A percentile compares a stretch with the other conserved stretches of the same genome.
phyloP scores from a whole-genome alignment of 768 basidiomycete genomes.

The Mrakia hoshinonis region DNA sequence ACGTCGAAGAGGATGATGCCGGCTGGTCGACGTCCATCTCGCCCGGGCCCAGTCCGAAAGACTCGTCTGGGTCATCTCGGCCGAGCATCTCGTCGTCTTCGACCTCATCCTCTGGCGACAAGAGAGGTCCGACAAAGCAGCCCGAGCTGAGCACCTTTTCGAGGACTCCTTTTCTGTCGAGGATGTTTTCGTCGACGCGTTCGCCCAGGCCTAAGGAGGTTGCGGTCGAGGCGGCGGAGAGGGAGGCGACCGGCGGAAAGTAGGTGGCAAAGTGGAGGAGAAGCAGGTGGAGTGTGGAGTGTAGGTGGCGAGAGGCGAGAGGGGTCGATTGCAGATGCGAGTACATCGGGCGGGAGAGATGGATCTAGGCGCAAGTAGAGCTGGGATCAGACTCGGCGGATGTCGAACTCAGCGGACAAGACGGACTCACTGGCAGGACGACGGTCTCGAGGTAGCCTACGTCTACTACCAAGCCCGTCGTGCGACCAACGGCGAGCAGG shows the following conservation, averaged over 20 bases:
- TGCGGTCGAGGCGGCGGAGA: conserved; percentile 41
- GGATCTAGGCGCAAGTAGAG: conserved; percentile 53
- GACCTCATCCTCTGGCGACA: conserved; percentile 4
- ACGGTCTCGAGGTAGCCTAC: conserved; percentile 86
- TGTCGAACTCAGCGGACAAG: not conserved
- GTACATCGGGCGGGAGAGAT: conserved; percentile 76
- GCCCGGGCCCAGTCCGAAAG: not conserved
- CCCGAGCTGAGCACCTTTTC: conserved; percentile 71
- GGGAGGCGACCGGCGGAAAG: conserved; percentile 65
- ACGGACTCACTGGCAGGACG: conserved; percentile 62
- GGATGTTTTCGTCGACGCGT: conserved; percentile 6
- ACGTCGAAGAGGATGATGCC: not conserved
- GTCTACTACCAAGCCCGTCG: conserved; percentile 89
- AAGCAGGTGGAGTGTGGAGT: conserved; percentile 61
- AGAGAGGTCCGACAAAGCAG: conserved; percentile 65
- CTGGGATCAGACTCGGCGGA: too few relatives aligned
- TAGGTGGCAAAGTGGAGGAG: conserved; percentile 76
- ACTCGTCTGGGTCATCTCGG: not conserved
- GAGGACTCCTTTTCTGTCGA: conserved; percentile 50
- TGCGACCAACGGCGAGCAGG: conserved; percentile 72
- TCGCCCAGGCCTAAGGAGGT: conserved; percentile 46
- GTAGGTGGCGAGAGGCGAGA: conserved; percentile 64
- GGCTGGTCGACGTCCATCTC: conserved; percentile 17
- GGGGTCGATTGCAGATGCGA: conserved; percentile 76
- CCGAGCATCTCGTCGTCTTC: not conserved